A percentile compares a stretch with the other conserved stretches of the same genome.
Evolutionary conservation across 768 basidiomycete genomes (phyloP).

Genomic region (Gymnopilus dilepis): DNA sequence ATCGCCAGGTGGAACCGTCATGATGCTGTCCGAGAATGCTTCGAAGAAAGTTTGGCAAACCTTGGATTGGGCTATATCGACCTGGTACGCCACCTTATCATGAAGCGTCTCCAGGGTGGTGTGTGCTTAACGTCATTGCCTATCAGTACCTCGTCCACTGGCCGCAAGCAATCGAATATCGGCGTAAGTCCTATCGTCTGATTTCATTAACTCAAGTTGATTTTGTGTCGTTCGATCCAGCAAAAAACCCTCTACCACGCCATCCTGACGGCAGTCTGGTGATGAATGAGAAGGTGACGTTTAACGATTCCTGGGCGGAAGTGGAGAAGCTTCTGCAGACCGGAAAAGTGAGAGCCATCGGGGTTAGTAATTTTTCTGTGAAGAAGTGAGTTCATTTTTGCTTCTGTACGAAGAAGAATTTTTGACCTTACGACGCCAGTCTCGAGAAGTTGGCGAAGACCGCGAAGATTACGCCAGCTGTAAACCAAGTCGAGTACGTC

Average conservation of each 20-base stretch:
- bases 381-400: constrained; percentile 45
- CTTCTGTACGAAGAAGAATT: neutral
- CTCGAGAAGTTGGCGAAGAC: constrained; percentile 46
- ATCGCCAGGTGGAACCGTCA: constrained; percentile 42
- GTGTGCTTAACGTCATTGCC: neutral
- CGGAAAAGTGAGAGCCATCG: constrained; percentile 55
- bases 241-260: constrained; percentile 24
- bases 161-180: constrained; percentile 44
- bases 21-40: constrained; percentile 40
- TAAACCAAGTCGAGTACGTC: constrained; percentile 53
- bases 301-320: constrained; percentile 53
- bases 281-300: constrained; percentile 35
- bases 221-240: constrained; percentile 1
- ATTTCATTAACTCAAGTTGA: neutral
- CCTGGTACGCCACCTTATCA: constrained; percentile 34
- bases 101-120: neutral
- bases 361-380: constrained; percentile 65
- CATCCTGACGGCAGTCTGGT: constrained; percentile 42
- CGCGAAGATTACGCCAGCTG: constrained; percentile 49
- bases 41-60: constrained; percentile 45
- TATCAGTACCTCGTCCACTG: constrained; percentile 57
- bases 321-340: constrained; percentile 54
- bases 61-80: constrained; percentile 54
- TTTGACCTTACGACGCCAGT: constrained; percentile 23
- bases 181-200: constrained; percentile 23